These are phyloP conservation scores for Auriscalpium vulgare DNA, from an alignment of 768 basidiomycete genomes.

Conservation along the genomic window DNA sequence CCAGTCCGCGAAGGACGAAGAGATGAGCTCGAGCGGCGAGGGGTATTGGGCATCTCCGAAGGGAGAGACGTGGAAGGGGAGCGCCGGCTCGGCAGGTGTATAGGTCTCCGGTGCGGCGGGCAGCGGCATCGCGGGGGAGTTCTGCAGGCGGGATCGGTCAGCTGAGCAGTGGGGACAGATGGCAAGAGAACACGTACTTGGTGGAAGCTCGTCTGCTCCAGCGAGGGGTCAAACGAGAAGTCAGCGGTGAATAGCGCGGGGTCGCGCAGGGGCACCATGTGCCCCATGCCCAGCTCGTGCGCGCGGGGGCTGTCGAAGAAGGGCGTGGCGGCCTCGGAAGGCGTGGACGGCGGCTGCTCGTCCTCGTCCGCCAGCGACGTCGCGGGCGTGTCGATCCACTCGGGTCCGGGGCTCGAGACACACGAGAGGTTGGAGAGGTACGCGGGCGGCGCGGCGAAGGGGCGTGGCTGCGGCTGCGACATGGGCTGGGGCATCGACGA, in stretches of 20 bases:
- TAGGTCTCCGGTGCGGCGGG: conserved; percentile 3
- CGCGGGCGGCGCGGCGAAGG: background rate
- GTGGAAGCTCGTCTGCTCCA: background rate
- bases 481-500: conserved; percentile 13
- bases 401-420: conserved; percentile 8
- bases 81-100: background rate
- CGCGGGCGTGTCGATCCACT: background rate
- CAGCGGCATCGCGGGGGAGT: conserved; percentile 1
- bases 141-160: background rate
- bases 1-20: conserved; percentile 4
- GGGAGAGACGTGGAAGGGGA: conserved; percentile 3
- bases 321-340: background rate
- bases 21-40: conserved; percentile 3
- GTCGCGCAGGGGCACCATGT: conserved; percentile 5
- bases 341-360: background rate
- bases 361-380: background rate
- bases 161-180: background rate
- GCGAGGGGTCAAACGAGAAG: background rate
- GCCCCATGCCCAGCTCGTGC: background rate
- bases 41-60: conserved; percentile 9
- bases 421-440: conserved; percentile 6
- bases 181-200: background rate
- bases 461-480: background rate
- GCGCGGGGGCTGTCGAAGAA: background rate
- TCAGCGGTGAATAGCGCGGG: background rate